Evolutionary conservation across 805 yeast genomes (phyloP).

Genomic region (Aciculoconidium aculeatum): DNA sequence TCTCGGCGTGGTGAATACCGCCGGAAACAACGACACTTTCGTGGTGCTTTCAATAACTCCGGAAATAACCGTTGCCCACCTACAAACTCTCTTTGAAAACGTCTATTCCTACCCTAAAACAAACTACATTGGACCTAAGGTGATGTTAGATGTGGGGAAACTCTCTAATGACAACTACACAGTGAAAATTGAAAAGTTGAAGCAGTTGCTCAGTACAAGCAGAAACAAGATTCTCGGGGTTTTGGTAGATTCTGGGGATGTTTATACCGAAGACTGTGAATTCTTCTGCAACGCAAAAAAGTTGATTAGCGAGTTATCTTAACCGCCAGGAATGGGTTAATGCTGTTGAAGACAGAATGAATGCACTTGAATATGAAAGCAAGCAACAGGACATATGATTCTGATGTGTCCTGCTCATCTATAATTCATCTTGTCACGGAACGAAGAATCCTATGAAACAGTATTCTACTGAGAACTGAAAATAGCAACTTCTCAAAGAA

Average conservation of each 20-base stretch:
- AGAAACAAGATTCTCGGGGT: constrained; percentile 28
- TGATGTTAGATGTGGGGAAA: constrained; percentile 26
- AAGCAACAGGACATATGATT: neutral
- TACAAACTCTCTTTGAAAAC: constrained; percentile 9
- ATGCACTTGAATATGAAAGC: too few species aligned
- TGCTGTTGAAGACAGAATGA: constrained; percentile 10
- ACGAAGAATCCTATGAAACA: too few species aligned
- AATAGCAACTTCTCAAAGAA: too few species aligned
- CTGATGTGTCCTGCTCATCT: too few species aligned
- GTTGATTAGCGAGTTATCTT: constrained; percentile 15
- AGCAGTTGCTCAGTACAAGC: constrained; percentile 11
- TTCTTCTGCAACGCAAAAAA: constrained; percentile 19
- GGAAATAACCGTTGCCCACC: constrained; percentile 10
- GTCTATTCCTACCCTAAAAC: constrained; percentile 14
- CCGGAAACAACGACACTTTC: constrained; percentile 47
- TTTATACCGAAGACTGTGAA: constrained; percentile 22
- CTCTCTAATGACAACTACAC: constrained; percentile 13
- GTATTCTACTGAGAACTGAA: too few species aligned
- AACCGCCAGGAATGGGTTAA: too few species aligned
- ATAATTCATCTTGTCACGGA: too few species aligned
- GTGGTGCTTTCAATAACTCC: constrained; percentile 27
- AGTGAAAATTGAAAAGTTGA: constrained; percentile 9
- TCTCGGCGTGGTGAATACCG: constrained; percentile 44
- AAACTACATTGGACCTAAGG: constrained; percentile 12
- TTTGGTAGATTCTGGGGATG: constrained; percentile 36